Base-by-base conservation (phyloP, 495 filamentous ascomycete genomes). In the Penicillium macrosclerotiorum region DNA sequence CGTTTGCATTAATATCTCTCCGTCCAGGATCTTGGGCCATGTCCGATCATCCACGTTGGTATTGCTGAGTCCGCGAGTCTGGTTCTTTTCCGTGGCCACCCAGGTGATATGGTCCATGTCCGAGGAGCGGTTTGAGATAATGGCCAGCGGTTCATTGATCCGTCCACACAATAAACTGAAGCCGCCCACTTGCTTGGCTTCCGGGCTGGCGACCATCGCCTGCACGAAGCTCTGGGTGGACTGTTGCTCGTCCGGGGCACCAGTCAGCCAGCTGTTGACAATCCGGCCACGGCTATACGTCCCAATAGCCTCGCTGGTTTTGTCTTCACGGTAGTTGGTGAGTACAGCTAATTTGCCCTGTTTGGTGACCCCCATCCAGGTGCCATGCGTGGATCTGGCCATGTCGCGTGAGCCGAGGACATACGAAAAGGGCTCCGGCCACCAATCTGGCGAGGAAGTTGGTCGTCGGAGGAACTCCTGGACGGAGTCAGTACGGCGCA, bases 141-240 rank as follows among this genome's bases (percentile, higher is more conserved):
- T 83, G 14, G 89, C 89, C 36, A 98, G 61, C 4, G 85, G 84
- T 59, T 89, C 80, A 22, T 83, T 79, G 45, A 95, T 64, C 46
- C 83, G 80, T 5, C 93, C 93, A 64, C 89, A 96, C 11, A 95
- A 67, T n/a, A 98, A 74, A 36, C 84, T 94, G 69, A 97, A 96
- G 0, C 93, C 94, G 6, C 94, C 94, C 1, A 96, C 88, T 36
- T 86, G 82, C 14, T 73, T 52, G 3, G 60, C 62, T 16, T 59
- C 57, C 4, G 62, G 52, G 25, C 62, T 70, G 8, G 59, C 54
- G 9, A 96, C 75, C 61, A 95, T 76, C 5, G 74, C 64, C 43
- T 79, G 64, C 5, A 94, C 84, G 58, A 94, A 95, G 1, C 79
- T 57, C 24, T 78, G 74, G 1, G 81, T 83, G 9, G 59, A 57